Evolutionary conservation across 768 basidiomycete genomes (phyloP).

Genomic region (Tylopilus sp.): DNA sequence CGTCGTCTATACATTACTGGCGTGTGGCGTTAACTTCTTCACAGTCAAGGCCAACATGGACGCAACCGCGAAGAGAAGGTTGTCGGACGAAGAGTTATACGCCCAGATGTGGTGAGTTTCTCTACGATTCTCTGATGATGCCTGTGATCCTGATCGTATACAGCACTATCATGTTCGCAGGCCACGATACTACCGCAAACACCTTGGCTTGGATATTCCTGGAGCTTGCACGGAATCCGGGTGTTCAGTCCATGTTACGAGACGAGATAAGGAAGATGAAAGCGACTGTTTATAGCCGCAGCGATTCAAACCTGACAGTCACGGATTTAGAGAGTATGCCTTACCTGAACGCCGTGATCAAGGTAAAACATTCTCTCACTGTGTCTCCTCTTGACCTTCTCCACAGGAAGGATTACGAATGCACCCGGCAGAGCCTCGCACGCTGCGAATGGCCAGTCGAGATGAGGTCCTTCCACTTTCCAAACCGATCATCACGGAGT

Average conservation of each 20-base stretch:
- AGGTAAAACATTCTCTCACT: constrained; percentile 11
- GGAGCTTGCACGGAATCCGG: constrained; percentile 53
- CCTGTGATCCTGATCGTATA: background rate
- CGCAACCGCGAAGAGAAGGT: constrained; percentile 8
- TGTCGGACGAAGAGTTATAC: constrained; percentile 12
- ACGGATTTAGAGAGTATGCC: constrained; percentile 50
- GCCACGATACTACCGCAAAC: constrained; percentile 38
- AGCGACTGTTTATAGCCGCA: background rate
- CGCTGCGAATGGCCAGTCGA: constrained; percentile 45
- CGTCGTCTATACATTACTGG: background rate
- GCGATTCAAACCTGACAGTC: background rate
- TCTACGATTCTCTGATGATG: background rate
- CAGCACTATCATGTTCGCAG: constrained; percentile 40
- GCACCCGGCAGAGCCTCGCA: constrained; percentile 48
- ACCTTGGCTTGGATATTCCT: constrained; percentile 56
- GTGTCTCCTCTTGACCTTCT: constrained; percentile 11
- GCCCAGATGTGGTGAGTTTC: constrained; percentile 13
- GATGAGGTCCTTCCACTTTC: constrained; percentile 61
- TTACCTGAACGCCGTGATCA: constrained; percentile 40
- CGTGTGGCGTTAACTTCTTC: background rate
- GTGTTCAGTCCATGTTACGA: constrained; percentile 57
- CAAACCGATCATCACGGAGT: constrained; percentile 43
- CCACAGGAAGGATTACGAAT: constrained; percentile 44
- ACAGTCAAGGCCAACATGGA: constrained; percentile 12
- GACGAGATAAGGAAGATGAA: constrained; percentile 16